Evolutionary conservation across 1,284 basidiomycete species (phyloP), one percentile per base, ranked within the genome.

Genomic region (Lignosus rhinocerotis): DNA sequence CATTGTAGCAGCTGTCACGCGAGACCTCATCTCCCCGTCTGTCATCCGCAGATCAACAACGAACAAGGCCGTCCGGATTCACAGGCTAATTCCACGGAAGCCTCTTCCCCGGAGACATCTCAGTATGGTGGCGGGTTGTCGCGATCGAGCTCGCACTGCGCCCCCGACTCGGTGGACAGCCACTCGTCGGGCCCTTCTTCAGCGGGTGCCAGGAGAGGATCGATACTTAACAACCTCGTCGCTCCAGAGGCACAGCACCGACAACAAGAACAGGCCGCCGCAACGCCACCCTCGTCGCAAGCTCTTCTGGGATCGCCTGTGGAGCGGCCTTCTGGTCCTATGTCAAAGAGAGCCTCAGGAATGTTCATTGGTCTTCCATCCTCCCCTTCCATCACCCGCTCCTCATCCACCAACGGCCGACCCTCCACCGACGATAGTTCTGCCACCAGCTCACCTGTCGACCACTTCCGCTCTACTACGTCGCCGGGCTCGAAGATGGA

Each of bases 381-480:
- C 43, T 64, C 63, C 12, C 63, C 63, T 44, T 62, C 63, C 56
- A 53, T 64, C 11, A 62, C 42, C 30, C 63, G 62, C 17, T 50
- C 48, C 52, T 55, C 56, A 46, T 31, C 56, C 8, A 56, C 48
- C 56, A 49, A 56, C 5, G 56, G 60, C 39, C 53, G 63, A 31
- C 63, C 63, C 25, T 64, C 61, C 36, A 65, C 61, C 41, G 61
- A 61, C 16, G 46, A 55, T 48, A 31, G 56, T 55, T 59, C 60
- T 31, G 30, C 60, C n/a, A 25, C 59, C 44, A 64, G 58, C 54
- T 61, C 63, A 8, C 59, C 60, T 25, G 55, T 58, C 14, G 69
- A 70, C 46, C 63, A 64, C 34, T 43, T 56, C 21, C 67, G 67
- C 51, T 65, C 68, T 16, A 51, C 57, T 12, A 60, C 68, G 4